Conservation (phyloP, 2,329 filamentous ascomycete genomes). For the Penicillium occitanis region DNA sequence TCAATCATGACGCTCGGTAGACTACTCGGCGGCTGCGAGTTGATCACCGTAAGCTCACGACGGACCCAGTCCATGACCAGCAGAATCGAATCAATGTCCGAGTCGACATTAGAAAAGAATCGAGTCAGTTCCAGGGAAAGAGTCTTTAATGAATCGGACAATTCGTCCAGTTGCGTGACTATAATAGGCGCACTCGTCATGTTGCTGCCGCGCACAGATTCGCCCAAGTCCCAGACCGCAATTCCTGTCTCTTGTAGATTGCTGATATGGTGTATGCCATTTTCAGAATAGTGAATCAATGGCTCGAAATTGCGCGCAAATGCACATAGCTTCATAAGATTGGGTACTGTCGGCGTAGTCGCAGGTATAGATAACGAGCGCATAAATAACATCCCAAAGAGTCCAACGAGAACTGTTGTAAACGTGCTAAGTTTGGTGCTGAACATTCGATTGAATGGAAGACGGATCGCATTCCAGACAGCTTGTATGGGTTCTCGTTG, state of each 20-base stretch:
- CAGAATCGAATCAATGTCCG: slow-evolving; percentile 88
- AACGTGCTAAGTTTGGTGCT: slow-evolving; percentile 69
- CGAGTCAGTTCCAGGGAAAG: slow-evolving; percentile 82
- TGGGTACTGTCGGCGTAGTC: slow-evolving; percentile 66
- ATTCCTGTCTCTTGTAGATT: slow-evolving; percentile 88
- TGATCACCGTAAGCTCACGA: slow-evolving; percentile 73
- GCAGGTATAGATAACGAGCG: slow-evolving; percentile 69
- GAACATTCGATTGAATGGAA: slow-evolving; percentile 48
- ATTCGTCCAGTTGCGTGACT: slow-evolving; percentile 76
- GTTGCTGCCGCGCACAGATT: slow-evolving; percentile 83
- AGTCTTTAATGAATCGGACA: slow-evolving; percentile 81
- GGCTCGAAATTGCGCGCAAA: slow-evolving; percentile 91
- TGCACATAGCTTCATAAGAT: slow-evolving; percentile 85
- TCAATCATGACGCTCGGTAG: slow-evolving; percentile 71
- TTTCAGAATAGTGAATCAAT: slow-evolving; percentile 90
- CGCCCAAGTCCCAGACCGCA: slow-evolving; percentile 90
- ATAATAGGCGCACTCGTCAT: slow-evolving; percentile 88
- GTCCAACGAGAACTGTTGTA: slow-evolving; percentile 58
- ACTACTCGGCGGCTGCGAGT: slow-evolving; percentile 60
- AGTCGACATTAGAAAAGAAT: slow-evolving; percentile 91
- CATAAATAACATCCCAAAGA: slow-evolving; percentile 66
- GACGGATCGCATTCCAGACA: slow-evolving; percentile 62
- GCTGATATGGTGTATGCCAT: slow-evolving; percentile 79
- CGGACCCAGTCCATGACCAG: slow-evolving; percentile 96
- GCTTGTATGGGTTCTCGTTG: slow-evolving; percentile 83